A percentile compares a stretch with the other conserved stretches of the same genome.
phyloP scores from a whole-genome alignment of 345 rosid species.

The Syzygium oleosum region DNA sequence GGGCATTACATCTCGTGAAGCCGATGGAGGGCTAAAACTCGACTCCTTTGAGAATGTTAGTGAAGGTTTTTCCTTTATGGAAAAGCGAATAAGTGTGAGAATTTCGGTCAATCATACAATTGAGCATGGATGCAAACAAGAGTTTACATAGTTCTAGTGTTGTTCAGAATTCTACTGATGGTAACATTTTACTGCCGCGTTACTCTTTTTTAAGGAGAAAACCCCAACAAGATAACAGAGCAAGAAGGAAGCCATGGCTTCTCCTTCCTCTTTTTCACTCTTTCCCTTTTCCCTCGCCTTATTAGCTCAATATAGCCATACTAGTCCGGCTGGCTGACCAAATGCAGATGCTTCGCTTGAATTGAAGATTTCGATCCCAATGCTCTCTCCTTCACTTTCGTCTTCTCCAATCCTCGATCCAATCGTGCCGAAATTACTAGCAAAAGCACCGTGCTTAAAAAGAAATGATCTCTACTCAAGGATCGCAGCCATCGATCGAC shows the following conservation, averaged over 20 bases:
- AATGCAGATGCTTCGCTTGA: background rate
- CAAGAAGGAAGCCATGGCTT: fast-evolving
- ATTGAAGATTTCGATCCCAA: background rate
- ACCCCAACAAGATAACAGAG: background rate
- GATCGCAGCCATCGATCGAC: fast-evolving
- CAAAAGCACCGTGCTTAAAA: background rate
- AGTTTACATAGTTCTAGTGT: fast-evolving
- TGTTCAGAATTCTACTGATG: background rate
- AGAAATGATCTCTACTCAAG: fast-evolving
- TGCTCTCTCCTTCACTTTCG: too few species aligned
- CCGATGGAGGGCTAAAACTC: background rate
- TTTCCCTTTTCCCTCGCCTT: background rate
- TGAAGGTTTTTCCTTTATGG: background rate
- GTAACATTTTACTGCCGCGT: fast-evolving
- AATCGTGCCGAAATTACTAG: fast-evolving
- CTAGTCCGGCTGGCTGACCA: fast-evolving
- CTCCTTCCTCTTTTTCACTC: background rate
- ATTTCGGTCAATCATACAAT: background rate
- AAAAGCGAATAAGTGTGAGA: background rate
- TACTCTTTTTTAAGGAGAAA: background rate
- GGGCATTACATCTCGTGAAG: background rate
- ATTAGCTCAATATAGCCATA: fast-evolving
- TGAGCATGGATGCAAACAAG: fast-evolving
- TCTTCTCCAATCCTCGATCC: background rate
- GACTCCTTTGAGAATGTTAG: fast-evolving